Evolutionary conservation across 1,284 basidiomycete genomes (phyloP).

Genomic region (Trichosporon sp.): DNA sequence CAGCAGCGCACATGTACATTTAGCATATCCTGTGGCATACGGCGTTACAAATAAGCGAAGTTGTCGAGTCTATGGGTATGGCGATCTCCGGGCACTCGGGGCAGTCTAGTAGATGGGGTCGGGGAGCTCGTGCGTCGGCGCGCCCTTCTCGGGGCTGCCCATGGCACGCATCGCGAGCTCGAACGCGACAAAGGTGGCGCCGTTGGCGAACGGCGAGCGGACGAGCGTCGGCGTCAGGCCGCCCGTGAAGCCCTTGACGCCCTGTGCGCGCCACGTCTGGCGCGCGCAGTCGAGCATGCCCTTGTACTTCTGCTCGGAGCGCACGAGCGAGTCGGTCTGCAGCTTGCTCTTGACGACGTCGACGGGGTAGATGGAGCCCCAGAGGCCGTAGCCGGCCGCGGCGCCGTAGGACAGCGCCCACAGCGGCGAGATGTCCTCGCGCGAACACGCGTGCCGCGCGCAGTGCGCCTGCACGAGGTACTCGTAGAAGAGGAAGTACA

Average conservation of each 20-base stretch:
- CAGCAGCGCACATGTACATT: not conserved
- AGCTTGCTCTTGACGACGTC: slow-evolving; percentile 94
- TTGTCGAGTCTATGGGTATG: not conserved
- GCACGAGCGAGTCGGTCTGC: slow-evolving; percentile 84
- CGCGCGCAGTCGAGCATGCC: slow-evolving; percentile 76
- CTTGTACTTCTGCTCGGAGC: slow-evolving; percentile 69
- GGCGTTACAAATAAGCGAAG: not conserved
- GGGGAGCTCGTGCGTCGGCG: not conserved
- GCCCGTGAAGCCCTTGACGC: slow-evolving; percentile 77
- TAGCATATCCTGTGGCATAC: not conserved
- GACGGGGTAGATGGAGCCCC: slow-evolving; percentile 74
- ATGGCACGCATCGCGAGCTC: slow-evolving; percentile 66
- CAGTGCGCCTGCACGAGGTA: slow-evolving; percentile 82
- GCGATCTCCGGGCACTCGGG: not conserved
- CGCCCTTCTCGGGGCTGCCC: slow-evolving; percentile 25
- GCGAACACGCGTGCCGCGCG: slow-evolving; percentile 60
- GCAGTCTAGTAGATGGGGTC: slow-evolving; percentile 3
- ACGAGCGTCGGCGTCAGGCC: slow-evolving; percentile 88
- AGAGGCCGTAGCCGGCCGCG: slow-evolving; percentile 57
- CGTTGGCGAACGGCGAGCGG: slow-evolving; percentile 63
- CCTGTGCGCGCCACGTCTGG: slow-evolving; percentile 75
- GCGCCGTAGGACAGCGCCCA: slow-evolving; percentile 81
- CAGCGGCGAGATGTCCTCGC: slow-evolving; percentile 70
- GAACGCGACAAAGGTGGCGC: slow-evolving; percentile 87
- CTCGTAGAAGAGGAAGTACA: slow-evolving; percentile 92